phyloP scores from a whole-genome alignment of 805 yeast genomes.

The Teunomyces gatunensis region DNA sequence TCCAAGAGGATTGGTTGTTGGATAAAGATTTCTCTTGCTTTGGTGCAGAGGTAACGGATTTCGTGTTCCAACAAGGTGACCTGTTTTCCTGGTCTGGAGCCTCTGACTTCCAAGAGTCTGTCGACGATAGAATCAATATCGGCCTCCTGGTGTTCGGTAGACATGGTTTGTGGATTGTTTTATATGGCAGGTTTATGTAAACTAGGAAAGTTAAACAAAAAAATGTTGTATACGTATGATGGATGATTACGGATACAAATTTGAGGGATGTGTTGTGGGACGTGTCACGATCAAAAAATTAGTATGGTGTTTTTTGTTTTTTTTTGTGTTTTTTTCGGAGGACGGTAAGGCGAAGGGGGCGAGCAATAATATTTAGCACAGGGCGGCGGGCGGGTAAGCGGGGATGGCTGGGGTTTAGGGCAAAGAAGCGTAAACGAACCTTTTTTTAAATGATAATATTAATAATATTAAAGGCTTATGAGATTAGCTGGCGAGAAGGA shows the following conservation, averaged over 20 bases:
- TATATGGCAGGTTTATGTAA: background rate
- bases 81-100: conserved; percentile 97
- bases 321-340: background rate
- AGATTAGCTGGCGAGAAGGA: background rate
- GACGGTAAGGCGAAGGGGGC: conserved; percentile 4
- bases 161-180: conserved; percentile 18
- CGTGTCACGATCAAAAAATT: conserved; percentile 3
- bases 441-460: background rate
- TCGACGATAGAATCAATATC: conserved; percentile 97
- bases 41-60: conserved; percentile 92
- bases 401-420: conserved; percentile 4
- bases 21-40: conserved; percentile 96
- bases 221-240: conserved; percentile 1
- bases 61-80: conserved; percentile 92
- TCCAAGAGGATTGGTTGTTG: conserved; percentile 95
- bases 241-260: conserved; percentile 4
- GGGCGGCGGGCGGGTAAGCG: conserved; percentile 1
- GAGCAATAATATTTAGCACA: conserved; percentile 3
- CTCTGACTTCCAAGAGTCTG: conserved; percentile 94
- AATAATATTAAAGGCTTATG: background rate
- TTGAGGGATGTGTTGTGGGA: conserved; percentile 4
- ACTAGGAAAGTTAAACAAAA: background rate
- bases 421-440: background rate
- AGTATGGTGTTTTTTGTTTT: background rate
- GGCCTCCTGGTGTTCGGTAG: conserved; percentile 58